These are phyloP conservation scores for Populus hybrid DNA, from an alignment of 441 rosid genomes.

Conservation along the genomic window DNA sequence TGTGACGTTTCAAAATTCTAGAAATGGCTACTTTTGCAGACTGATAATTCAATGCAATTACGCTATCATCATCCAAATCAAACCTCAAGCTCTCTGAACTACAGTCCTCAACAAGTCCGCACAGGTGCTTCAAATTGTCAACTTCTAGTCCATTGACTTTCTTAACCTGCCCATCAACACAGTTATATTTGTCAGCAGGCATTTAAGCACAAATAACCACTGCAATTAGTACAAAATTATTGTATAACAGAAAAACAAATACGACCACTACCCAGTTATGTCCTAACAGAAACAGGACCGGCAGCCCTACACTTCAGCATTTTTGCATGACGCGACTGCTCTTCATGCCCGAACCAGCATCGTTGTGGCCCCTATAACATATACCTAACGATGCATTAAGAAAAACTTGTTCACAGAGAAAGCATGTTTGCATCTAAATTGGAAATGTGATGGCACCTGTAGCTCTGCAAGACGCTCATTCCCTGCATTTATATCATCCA, in stretches of 20 bases:
- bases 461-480: conserved; percentile 87
- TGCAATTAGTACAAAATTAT: neutral
- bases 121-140: conserved; percentile 70
- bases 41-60: conserved; percentile 55
- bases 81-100: conserved; percentile 51
- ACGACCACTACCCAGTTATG: neutral
- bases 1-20: conserved; percentile 61
- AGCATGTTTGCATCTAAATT: neutral
- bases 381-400: neutral
- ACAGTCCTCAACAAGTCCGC: conserved; percentile 59
- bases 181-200: conserved; percentile 14
- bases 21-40: conserved; percentile 63
- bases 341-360: neutral
- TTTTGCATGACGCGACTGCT: neutral
- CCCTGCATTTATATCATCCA: conserved; percentile 89
- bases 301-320: neutral
- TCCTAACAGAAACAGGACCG: neutral
- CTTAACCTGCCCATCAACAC: conserved; percentile 57
- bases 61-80: conserved; percentile 81
- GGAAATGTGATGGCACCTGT: conserved; percentile 46
- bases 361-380: neutral
- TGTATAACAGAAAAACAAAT: neutral
- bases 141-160: conserved; percentile 65
- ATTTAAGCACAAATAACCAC: neutral
- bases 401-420: neutral